Conservation (phyloP, 2,329 filamentous ascomycete species). For the Fonsecaea monophora region DNA sequence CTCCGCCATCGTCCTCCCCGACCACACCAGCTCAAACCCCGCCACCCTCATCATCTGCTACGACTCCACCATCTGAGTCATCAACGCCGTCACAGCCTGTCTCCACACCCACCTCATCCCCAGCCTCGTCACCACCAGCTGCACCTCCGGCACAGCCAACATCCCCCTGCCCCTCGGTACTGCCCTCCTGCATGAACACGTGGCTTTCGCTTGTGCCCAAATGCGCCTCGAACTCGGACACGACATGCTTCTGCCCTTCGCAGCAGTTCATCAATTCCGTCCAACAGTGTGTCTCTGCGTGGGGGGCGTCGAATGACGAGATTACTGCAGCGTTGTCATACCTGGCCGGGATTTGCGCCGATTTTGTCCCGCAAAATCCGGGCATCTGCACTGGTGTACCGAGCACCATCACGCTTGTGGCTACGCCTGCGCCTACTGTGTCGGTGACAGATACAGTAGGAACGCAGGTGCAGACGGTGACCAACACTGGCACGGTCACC, state of each 20-base stretch:
- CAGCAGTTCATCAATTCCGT: conserved; percentile 77
- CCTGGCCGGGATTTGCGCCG: conserved; percentile 90
- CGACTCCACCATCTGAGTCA: conserved; percentile 5
- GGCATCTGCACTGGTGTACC: conserved; percentile 79
- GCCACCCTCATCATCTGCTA: conserved; percentile 1
- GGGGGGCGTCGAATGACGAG: conserved; percentile 70
- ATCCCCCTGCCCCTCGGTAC: conserved; percentile 67
- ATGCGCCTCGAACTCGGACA: conserved; percentile 85
- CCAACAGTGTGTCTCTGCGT: conserved; percentile 79
- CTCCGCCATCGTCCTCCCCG: conserved; percentile 30
- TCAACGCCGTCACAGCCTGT: conserved; percentile 7
- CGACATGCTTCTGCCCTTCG: conserved; percentile 85
- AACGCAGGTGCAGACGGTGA: conserved; percentile 15
- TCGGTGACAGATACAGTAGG: conserved; percentile 43
- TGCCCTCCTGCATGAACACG: conserved; percentile 90
- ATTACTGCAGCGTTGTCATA: conserved; percentile 76
- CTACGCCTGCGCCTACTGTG: conserved; percentile 57
- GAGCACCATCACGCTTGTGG: conserved; percentile 61
- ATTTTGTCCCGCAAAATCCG: conserved; percentile 69
- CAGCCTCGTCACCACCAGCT: conserved; percentile 28
- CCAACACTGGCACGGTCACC: conserved; percentile 38
- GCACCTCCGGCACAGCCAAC: conserved; percentile 21
- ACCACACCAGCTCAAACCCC: conserved; percentile 10
- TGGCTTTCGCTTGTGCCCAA: conserved; percentile 73
- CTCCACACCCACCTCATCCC: conserved; percentile 10